phyloP scores from a whole-genome alignment of 2,329 filamentous ascomycete genomes.

The Hypocrella siamensis region DNA sequence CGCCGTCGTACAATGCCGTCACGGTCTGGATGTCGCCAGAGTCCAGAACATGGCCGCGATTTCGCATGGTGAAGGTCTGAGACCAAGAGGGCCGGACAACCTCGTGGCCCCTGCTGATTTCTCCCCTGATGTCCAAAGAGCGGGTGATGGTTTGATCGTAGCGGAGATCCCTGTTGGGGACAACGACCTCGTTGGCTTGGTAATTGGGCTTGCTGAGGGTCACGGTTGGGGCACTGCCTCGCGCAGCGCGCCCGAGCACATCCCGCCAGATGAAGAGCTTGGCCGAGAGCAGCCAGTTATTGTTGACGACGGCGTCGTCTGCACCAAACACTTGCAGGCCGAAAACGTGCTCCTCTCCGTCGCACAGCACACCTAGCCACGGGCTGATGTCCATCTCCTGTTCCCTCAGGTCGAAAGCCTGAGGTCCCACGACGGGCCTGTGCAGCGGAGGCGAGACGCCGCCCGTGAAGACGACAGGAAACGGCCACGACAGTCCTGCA shows the following conservation, averaged over 20 bases:
- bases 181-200: neutral
- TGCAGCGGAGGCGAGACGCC: constrained; percentile 64
- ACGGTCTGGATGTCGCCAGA: constrained; percentile 23
- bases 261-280: constrained; percentile 71
- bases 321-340: constrained; percentile 52
- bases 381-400: constrained; percentile 72
- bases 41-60: constrained; percentile 29
- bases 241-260: constrained; percentile 27
- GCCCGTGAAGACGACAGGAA: constrained; percentile 69
- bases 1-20: constrained; percentile 6
- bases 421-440: constrained; percentile 61
- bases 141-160: constrained; percentile 37
- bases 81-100: constrained; percentile 27
- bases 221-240: constrained; percentile 6
- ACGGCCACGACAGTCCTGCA: constrained; percentile 67
- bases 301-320: constrained; percentile 30
- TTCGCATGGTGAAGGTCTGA: constrained; percentile 39
- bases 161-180: neutral
- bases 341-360: constrained; percentile 50
- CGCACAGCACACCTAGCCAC: constrained; percentile 54
- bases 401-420: constrained; percentile 65
- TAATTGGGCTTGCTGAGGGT: constrained; percentile 1
- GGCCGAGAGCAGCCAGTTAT: constrained; percentile 57
- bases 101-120: constrained; percentile 22
- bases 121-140: constrained; percentile 41